Evolutionary conservation across 2,329 filamentous ascomycete genomes (phyloP).

Genomic region (Pezizomycotina sp.): DNA sequence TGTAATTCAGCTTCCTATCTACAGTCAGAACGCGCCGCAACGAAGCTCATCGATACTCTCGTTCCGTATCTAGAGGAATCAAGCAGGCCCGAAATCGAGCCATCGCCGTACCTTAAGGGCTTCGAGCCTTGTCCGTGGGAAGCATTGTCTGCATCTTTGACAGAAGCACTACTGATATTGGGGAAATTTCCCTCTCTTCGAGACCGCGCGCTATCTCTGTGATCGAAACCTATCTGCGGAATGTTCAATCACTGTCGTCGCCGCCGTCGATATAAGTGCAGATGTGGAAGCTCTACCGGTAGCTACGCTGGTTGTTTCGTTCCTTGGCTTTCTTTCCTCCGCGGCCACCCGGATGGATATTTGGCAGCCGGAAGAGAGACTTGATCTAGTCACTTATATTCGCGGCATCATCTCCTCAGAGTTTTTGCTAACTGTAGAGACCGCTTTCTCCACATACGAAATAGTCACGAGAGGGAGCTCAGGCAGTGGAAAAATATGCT

Average conservation of each 20-base stretch:
- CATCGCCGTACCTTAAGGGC: constrained; percentile 66
- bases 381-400: constrained; percentile 52
- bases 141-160: constrained; percentile 59
- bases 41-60: constrained; percentile 62
- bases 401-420: constrained; percentile 62
- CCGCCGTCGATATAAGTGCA: constrained; percentile 27
- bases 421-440: constrained; percentile 74
- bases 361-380: constrained; percentile 59
- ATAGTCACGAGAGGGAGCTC: constrained; percentile 52
- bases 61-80: constrained; percentile 73
- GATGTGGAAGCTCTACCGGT: constrained; percentile 47
- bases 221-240: constrained; percentile 55
- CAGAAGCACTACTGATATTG: constrained; percentile 63
- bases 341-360: constrained; percentile 62
- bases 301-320: constrained; percentile 61
- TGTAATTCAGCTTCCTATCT: constrained; percentile 77
- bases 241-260: constrained; percentile 20
- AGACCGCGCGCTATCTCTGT: constrained; percentile 46
- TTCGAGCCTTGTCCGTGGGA: constrained; percentile 84
- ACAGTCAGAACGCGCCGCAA: constrained; percentile 52
- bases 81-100: constrained; percentile 57
- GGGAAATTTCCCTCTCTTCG: constrained; percentile 58
- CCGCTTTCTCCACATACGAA: constrained; percentile 76
- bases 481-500: constrained; percentile 59
- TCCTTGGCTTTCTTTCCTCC: constrained; percentile 82